Percentiles rank a stretch among this genome's conserved stretches.
Evolutionary conservation across 495 filamentous ascomycete species (phyloP).

Genomic region (Tuber melanosporum): DNA sequence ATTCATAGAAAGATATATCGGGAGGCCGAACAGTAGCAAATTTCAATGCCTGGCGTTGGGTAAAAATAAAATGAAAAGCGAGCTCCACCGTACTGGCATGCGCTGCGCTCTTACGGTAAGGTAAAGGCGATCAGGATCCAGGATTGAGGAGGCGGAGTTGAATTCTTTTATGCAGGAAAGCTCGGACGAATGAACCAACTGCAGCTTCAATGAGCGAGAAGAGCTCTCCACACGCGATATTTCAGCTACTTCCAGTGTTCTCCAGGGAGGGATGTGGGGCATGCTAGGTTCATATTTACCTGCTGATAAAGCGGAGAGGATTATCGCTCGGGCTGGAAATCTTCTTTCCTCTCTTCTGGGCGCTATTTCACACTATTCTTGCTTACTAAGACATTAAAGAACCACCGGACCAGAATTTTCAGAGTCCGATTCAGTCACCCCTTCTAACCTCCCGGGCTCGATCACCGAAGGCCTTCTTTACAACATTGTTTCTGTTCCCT

Average conservation of each 20-base stretch:
- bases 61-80: not conserved
- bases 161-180: constrained; percentile 22
- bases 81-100: not conserved
- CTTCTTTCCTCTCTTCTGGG: no score
- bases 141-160: not conserved
- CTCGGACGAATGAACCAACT: constrained; percentile 33
- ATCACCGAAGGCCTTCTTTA: no score
- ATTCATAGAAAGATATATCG: not conserved
- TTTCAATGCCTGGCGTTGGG: not conserved
- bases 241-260: not conserved
- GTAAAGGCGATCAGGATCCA: not conserved
- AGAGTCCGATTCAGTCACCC: no score
- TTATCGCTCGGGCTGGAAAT: no score
- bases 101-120: not conserved
- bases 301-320: no score
- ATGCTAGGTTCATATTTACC: no score
- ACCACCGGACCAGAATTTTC: no score
- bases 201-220: constrained; percentile 23
- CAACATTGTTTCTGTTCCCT: not conserved
- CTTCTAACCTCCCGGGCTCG: no score
- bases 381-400: no score
- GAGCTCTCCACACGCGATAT: not conserved
- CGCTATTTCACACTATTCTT: no score
- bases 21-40: not conserved
- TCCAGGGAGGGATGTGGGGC: no score